phyloP scores from a whole-genome alignment of 2,329 filamentous ascomycete species.

The Bipolaris gigantea region DNA sequence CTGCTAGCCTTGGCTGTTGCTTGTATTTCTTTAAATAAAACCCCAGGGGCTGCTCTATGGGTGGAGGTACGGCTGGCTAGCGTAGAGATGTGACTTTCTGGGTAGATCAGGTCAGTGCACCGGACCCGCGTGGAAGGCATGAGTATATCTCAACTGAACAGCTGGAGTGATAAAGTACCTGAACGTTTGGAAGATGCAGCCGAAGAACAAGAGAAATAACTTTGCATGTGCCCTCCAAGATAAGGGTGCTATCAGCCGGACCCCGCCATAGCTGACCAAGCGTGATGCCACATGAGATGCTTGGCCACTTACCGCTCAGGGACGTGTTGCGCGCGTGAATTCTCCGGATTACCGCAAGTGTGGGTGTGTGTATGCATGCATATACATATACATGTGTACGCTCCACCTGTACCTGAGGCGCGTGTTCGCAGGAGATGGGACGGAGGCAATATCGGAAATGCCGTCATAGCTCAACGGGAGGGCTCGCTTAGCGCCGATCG shows the following conservation, averaged over 20 bases:
- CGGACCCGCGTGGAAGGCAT: too few species aligned
- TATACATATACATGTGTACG: too few species aligned
- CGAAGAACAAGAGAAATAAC: neutral
- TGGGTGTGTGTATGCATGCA: neutral
- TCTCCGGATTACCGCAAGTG: neutral
- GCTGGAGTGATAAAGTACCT: neutral
- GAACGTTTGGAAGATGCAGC: neutral
- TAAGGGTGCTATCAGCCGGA: neutral
- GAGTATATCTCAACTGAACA: too few species aligned
- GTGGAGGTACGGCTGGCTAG: neutral
- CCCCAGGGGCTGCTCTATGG: neutral
- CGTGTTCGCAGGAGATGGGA: neutral
- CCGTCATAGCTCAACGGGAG: conserved; percentile 21
- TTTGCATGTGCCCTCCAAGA: neutral
- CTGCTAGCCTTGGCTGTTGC: neutral
- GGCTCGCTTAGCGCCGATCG: conserved; percentile 11
- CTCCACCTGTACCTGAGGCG: neutral
- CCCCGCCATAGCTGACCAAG: conserved; percentile 1
- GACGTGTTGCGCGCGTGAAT: too few species aligned
- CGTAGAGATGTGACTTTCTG: neutral
- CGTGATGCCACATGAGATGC: neutral
- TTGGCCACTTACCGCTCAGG: neutral
- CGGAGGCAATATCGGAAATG: conserved; percentile 18
- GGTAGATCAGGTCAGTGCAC: neutral
- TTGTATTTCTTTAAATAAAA: neutral